A percentile compares a stretch with the other conserved stretches of the same genome.
phyloP scores from a whole-genome alignment of 441 rosid genomes.

The Rhodomyrtus psidioides region DNA sequence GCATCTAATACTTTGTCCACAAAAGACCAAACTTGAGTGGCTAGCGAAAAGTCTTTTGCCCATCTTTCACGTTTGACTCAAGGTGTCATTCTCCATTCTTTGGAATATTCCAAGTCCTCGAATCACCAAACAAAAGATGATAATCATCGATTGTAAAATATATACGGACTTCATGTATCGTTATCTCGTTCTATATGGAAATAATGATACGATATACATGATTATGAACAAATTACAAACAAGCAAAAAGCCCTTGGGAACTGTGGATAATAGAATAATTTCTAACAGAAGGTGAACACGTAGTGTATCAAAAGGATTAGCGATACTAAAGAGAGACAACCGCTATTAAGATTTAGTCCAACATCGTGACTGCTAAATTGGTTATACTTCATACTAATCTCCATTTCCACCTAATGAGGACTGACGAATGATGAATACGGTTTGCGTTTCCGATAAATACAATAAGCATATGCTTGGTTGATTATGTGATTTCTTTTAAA shows the following conservation, averaged over 20 bases:
- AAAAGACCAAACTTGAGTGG: too few relatives aligned
- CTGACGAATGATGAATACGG: rapidly evolving
- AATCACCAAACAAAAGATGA: not conserved
- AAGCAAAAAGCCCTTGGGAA: too few relatives aligned
- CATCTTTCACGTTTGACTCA: rapidly evolving
- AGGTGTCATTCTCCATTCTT: not conserved
- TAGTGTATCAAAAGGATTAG: too few relatives aligned
- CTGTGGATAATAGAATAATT: too few relatives aligned
- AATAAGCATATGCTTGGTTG: not conserved
- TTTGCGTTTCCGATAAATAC: not conserved
- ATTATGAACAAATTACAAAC: too few relatives aligned
- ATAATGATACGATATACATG: not conserved
- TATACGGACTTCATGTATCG: not conserved
- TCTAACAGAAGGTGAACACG: too few relatives aligned
- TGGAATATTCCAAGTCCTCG: not conserved
- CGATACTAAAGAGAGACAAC: too few relatives aligned
- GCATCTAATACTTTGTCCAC: too few relatives aligned
- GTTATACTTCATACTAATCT: too few relatives aligned
- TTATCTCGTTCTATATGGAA: not conserved
- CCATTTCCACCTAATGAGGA: too few relatives aligned
- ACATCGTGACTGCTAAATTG: too few relatives aligned
- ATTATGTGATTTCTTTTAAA: not conserved
- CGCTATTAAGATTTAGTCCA: too few relatives aligned
- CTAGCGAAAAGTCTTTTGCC: not conserved
- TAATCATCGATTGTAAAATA: not conserved